Percentiles rank a stretch among this genome's conserved stretches.
Evolutionary conservation across 176 grass and related monocot species (phyloP).

Genomic region (Oryza rufipogon): DNA sequence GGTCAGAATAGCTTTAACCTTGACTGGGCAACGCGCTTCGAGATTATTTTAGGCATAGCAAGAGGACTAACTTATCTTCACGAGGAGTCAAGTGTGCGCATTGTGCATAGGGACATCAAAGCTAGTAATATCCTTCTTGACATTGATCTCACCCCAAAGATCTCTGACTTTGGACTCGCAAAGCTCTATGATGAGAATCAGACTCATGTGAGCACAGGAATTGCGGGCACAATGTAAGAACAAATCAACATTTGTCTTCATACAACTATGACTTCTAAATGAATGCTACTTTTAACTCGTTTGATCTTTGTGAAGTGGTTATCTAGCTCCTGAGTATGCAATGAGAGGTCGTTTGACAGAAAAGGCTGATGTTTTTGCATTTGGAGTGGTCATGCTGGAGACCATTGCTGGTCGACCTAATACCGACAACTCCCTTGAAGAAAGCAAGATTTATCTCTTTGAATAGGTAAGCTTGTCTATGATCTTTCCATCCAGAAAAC

Average conservation of each 20-base stretch:
- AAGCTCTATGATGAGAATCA: slow-evolving; percentile 64
- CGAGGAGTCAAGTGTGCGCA: slow-evolving; percentile 61
- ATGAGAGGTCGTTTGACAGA: slow-evolving; percentile 71
- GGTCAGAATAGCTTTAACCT: slow-evolving; percentile 43
- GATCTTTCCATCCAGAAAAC: neutral
- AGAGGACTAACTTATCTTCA: slow-evolving; percentile 67
- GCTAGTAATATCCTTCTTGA: slow-evolving; percentile 69
- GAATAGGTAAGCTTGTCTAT: slow-evolving; percentile 51
- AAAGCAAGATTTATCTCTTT: slow-evolving; percentile 53
- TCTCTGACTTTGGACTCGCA: slow-evolving; percentile 73
- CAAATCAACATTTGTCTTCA: too few species aligned
- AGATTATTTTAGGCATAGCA: slow-evolving; percentile 61
- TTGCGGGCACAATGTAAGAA: slow-evolving; percentile 70
- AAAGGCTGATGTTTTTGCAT: slow-evolving; percentile 67
- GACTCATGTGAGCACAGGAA: slow-evolving; percentile 54
- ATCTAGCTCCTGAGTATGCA: slow-evolving; percentile 75
- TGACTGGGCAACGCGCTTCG: slow-evolving; percentile 57
- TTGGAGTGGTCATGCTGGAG: slow-evolving; percentile 58
- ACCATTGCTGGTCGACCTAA: slow-evolving; percentile 51
- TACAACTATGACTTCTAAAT: too few species aligned
- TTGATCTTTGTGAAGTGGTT: neutral
- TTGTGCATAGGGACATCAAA: slow-evolving; percentile 85
- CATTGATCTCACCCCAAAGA: slow-evolving; percentile 54
- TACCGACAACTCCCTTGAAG: slow-evolving; percentile 32
- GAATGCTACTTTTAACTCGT: neutral